phyloP scores from a whole-genome alignment of 2,329 filamentous ascomycete species.

The Xylaria sp. region DNA sequence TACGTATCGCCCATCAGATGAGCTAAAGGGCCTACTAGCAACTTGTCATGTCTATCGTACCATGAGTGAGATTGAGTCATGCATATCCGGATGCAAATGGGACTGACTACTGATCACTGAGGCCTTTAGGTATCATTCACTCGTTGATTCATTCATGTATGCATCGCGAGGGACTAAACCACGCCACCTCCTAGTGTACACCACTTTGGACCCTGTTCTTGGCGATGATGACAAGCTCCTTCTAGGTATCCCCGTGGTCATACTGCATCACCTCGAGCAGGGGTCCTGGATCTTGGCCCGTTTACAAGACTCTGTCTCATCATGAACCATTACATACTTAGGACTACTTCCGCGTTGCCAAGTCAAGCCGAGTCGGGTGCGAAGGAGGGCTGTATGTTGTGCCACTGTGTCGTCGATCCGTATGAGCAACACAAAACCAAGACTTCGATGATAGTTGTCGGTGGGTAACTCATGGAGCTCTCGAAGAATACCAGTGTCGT shows the following conservation, averaged over 20 bases:
- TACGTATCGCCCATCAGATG: slow-evolving; percentile 4
- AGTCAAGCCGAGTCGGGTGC: neutral
- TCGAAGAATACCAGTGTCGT: neutral
- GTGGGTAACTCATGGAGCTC: neutral
- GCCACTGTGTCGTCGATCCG: neutral
- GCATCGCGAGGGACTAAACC: neutral
- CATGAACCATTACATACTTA: too few species aligned
- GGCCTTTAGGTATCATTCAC: neutral
- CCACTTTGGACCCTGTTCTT: neutral
- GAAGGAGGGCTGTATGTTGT: neutral
- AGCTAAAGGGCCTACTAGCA: neutral
- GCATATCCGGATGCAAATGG: neutral
- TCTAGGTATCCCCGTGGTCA: neutral
- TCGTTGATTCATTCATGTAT: neutral
- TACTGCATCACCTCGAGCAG: neutral
- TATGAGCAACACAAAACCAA: too few species aligned
- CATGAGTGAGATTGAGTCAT: neutral
- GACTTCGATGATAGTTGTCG: too few species aligned
- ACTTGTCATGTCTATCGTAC: neutral
- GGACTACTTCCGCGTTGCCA: neutral
- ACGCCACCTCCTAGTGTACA: neutral
- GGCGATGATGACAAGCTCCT: too few species aligned
- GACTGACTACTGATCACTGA: neutral
- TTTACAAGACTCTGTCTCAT: neutral
- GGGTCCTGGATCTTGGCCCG: neutral